phyloP scores from a whole-genome alignment of 2,329 filamentous ascomycete species.

The Xylariomycetidae sp. region DNA sequence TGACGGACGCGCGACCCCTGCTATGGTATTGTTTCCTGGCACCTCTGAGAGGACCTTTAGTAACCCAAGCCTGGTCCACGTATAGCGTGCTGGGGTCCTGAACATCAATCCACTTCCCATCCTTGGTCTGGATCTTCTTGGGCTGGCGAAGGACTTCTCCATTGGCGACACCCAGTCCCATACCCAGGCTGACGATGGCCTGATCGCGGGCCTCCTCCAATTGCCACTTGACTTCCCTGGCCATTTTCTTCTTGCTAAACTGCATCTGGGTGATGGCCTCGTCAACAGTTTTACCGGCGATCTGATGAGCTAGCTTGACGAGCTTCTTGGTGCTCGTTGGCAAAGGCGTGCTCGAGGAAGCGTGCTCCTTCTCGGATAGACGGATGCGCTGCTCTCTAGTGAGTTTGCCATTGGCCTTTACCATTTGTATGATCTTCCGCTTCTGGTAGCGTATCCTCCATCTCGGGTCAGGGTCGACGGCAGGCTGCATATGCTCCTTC shows the following conservation, averaged over 20 bases:
- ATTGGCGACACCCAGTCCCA: slow-evolving; percentile 63
- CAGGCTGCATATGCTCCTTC: slow-evolving; percentile 53
- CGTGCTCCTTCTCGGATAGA: slow-evolving; percentile 53
- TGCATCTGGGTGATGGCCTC: slow-evolving; percentile 94
- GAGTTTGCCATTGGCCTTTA: slow-evolving; percentile 64
- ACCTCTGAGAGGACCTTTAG: slow-evolving; percentile 61
- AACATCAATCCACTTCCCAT: slow-evolving; percentile 68
- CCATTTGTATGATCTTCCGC: slow-evolving; percentile 74
- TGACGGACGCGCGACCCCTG: slow-evolving; percentile 63
- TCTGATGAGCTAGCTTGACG: slow-evolving; percentile 77
- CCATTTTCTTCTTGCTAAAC: slow-evolving; percentile 91
- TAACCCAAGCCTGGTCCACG: slow-evolving; percentile 90
- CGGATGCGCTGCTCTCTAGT: slow-evolving; percentile 62
- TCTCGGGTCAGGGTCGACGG: slow-evolving; percentile 71
- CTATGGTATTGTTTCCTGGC: slow-evolving; percentile 66
- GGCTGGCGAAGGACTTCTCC: slow-evolving; percentile 36
- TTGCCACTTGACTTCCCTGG: slow-evolving; percentile 72
- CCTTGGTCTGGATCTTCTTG: slow-evolving; percentile 65
- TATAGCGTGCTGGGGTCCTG: slow-evolving; percentile 78
- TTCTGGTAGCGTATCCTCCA: slow-evolving; percentile 72
- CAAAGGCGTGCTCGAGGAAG: slow-evolving; percentile 63
- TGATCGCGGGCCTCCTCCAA: slow-evolving; percentile 76
- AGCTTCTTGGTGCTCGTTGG: slow-evolving; percentile 92
- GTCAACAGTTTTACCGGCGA: slow-evolving; percentile 87
- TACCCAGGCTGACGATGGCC: slow-evolving; percentile 74